A percentile compares a stretch with the other conserved stretches of the same genome.
These are phyloP conservation scores for Cystobasidium pallidum DNA, from an alignment of 1,284 basidiomycete species.

Conservation along the genomic window DNA sequence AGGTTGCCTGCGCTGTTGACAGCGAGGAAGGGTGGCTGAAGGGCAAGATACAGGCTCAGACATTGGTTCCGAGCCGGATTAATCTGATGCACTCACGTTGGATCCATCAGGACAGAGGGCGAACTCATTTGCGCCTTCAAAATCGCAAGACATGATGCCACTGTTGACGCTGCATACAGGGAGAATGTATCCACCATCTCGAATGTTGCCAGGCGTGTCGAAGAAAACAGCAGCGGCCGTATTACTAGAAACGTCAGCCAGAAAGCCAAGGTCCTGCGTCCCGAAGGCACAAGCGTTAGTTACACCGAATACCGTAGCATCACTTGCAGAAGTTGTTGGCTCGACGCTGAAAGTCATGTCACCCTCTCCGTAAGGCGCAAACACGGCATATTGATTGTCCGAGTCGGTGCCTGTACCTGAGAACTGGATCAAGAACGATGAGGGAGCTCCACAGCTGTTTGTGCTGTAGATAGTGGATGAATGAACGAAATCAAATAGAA, in stretches of 20 bases:
- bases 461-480: not conserved
- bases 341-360: conserved; percentile 5
- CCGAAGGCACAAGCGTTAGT: conserved; percentile 23
- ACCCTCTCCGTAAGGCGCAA: conserved; percentile 3
- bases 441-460: conserved; percentile 28
- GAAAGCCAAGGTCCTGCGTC: not conserved
- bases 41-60: no score
- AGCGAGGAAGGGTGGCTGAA: conserved; percentile 11
- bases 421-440: conserved; percentile 36
- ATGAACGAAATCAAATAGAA: not conserved
- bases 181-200: conserved; percentile 9
- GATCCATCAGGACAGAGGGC: conserved; percentile 23
- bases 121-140: conserved; percentile 5
- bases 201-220: conserved; percentile 30
- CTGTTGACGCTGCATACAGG: conserved; percentile 17
- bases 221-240: conserved; percentile 24
- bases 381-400: conserved; percentile 19
- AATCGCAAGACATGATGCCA: conserved; percentile 24
- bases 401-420: conserved; percentile 19
- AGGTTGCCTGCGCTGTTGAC: conserved; percentile 7
- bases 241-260: conserved; percentile 20
- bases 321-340: conserved; percentile 6
- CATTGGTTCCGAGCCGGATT: no score
- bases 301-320: conserved; percentile 15
- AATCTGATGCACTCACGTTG: not conserved